phyloP scores from a whole-genome alignment of 2,329 filamentous ascomycete genomes.

The Blastomyces gilchristii region DNA sequence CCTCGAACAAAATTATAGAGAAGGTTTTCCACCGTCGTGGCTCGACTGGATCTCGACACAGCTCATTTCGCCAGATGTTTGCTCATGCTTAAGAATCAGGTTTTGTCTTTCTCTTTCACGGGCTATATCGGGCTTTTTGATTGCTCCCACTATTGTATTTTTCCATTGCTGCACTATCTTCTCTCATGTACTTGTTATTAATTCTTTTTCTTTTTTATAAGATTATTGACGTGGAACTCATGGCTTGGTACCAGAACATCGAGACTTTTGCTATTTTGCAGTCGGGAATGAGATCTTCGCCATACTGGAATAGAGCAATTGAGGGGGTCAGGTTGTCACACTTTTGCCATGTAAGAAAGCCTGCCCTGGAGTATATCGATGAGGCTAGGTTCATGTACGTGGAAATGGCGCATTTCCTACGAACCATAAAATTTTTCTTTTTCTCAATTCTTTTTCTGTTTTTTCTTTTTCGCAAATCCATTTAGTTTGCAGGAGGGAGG shows the following conservation, averaged over 20 bases:
- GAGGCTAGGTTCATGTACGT: background rate
- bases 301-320: background rate
- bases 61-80: conserved; percentile 14
- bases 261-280: background rate
- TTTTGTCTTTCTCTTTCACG: background rate
- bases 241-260: background rate
- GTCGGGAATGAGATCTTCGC: background rate
- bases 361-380: background rate
- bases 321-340: background rate
- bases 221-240: conserved; percentile 4
- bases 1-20: conserved; percentile 52
- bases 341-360: background rate
- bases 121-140: background rate
- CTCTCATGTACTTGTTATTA: conserved; percentile 2
- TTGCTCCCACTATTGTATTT: background rate
- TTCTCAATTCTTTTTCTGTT: background rate
- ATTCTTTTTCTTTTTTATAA: background rate
- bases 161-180: background rate
- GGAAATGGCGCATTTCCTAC: conserved; percentile 1
- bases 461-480: background rate
- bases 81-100: background rate
- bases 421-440: background rate
- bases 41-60: conserved; percentile 22
- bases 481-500: conserved; percentile 1
- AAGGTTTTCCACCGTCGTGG: conserved; percentile 50